Base-by-base conservation (phyloP, 257 asterid species). In the Avicennia marina region DNA sequence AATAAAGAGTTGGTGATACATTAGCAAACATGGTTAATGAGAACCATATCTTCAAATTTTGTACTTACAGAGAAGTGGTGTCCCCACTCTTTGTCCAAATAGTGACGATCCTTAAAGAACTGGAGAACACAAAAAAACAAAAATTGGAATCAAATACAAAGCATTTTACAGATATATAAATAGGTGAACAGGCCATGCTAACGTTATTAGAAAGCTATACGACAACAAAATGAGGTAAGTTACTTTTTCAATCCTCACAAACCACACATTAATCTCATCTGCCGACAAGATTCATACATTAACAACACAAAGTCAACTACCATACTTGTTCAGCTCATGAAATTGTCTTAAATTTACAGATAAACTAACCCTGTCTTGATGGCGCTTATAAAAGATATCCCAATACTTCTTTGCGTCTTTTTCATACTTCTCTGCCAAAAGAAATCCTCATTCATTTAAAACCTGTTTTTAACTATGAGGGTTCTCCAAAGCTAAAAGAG, bases 81-180 rank as follows among this genome's bases (percentile, higher is more conserved):
- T 17, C 98, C 95, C 97, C 95, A 88, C 82, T 91, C 98, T 78
- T 91, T 91, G 74, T 80, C 94, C 81, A 91, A 74, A 80, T 91
- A 91, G 70, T 88, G 95, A 13, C 98, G 89, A 69, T 91, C 97
- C 81, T 89, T 91, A 75, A 91, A 91, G 72, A 91, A 91, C 98
- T 88, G 79, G 26, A 53, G 50, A 50, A 45, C 52, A 60, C 13
- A 24, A 60, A 54, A 34, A 21, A 33, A 70, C 12, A 46, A 36
- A 31, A 42, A 31, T 47, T 52, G 59, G 59, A 63, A 70, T 44
- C 36, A 43, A 25, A 54, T 31, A 33, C 26, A 27, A 61, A 33
- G 34, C 59, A 47, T 39, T 42, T 59, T 8, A 15, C 39, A 61
- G 41, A 46, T 60, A 45, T 29, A 38, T 26, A 13, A 31, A 42